Base-by-base conservation (phyloP, 2,329 filamentous ascomycete genomes). In the Claviceps purpurea region DNA sequence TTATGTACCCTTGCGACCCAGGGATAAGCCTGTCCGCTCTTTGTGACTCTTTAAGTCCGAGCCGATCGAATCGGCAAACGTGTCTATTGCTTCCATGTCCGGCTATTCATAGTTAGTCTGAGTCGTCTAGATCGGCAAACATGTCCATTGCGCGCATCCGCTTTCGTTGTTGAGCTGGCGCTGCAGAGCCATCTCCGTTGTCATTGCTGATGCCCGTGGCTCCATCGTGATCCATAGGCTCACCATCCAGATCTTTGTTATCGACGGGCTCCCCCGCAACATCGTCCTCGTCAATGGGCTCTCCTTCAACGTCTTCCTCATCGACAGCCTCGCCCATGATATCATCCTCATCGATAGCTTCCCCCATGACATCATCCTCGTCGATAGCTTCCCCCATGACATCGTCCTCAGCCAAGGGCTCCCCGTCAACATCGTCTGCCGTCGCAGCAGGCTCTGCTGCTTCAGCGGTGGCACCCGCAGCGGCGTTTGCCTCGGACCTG, bases 111-210 rank as follows among this genome's bases (percentile, higher is more conserved):
- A n/a, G 22, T 41, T 45, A 49, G 42, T 56, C 59, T 13, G 62
- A 65, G 14, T 67, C 76, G 58, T 86, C 86, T 4, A 84, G 86
- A 64, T 86, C 85, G 11, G 85, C 87, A 77, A 93, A 94, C 87
- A 93, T 90, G 63, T 93, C 87, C 58, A 86, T 85, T 4, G 87
- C 87, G 58, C 82, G 81, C 66, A 87, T 84, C 56, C 85, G 77
- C 62, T 78, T 84, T 59, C 78, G 73, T 57, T 72, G 62, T 53
- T 65, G 67, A 47, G 56, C 53, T 48, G 59, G 55, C 56, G 65
- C 34, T 50, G 61, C 61, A 51, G 71, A 66, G 53, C 64, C 30
- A 11, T 11, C 20, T 24, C 2, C 61, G 30, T 66, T 64, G 16
- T 65, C 64, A 51, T 63, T 62, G 34, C 65, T 65, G 30, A 20